Evolutionary conservation across 164 flowering plant genomes (phyloP).

Genomic region (Amborella trichopoda): DNA sequence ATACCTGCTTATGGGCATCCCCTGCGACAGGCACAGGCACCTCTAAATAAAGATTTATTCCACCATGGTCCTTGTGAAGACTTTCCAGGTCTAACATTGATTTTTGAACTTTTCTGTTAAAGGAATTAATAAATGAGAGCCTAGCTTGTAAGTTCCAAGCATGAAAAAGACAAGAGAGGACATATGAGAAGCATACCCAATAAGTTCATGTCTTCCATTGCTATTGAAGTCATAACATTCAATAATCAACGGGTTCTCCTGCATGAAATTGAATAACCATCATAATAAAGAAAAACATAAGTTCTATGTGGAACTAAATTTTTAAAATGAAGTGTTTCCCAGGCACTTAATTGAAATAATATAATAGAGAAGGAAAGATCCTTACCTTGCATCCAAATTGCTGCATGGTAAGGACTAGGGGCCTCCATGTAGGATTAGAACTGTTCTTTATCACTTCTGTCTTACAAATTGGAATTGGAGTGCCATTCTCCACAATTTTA

Average conservation of each 20-base stretch:
- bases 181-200: conserved; percentile 49
- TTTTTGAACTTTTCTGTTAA: conserved; percentile 58
- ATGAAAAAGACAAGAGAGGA: neutral
- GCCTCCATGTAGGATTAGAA: conserved; percentile 72
- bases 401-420: conserved; percentile 51
- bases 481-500: conserved; percentile 56
- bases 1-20: neutral
- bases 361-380: neutral
- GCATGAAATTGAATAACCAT: too few species aligned
- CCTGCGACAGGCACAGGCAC: conserved; percentile 14
- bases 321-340: too few species aligned
- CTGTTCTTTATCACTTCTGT: conserved; percentile 75
- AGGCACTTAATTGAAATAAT: neutral
- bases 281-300: too few species aligned
- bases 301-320: too few species aligned
- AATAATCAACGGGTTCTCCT: conserved; percentile 76
- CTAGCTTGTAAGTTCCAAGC: too few species aligned
- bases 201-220: conserved; percentile 61
- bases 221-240: conserved; percentile 88
- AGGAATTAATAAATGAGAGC: neutral
- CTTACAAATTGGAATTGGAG: conserved; percentile 64
- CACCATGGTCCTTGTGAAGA: conserved; percentile 35
- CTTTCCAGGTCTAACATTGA: conserved; percentile 54
- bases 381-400: conserved; percentile 77
- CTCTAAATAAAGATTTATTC: conserved; percentile 39